These are phyloP conservation scores for Solanum rostratum DNA, from an alignment of 257 asterid species.

Conservation along the genomic window DNA sequence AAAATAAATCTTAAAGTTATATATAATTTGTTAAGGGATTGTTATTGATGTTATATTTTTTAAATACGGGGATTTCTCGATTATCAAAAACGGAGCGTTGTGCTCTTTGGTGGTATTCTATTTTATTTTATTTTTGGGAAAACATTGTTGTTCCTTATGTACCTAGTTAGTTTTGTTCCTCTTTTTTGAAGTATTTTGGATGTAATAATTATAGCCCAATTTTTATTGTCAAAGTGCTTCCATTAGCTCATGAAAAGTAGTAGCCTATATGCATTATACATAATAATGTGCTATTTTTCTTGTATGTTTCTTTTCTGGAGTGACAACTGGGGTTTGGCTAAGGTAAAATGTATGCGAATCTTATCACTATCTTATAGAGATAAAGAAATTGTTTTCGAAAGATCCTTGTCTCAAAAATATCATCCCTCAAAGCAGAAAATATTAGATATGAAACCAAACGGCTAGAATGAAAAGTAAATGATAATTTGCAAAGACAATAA, in stretches of 20 bases:
- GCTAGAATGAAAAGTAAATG: too few species aligned
- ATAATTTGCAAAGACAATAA: too few species aligned
- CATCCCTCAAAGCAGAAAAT: too few species aligned
- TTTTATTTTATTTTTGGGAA: background rate
- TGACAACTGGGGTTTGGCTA: too few species aligned
- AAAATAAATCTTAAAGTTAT: too few species aligned
- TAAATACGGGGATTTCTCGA: background rate
- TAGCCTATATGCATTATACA: background rate
- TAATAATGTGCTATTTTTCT: background rate
- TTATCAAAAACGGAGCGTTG: background rate
- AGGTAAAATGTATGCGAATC: too few species aligned
- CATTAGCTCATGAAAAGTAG: background rate
- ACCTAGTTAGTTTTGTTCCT: background rate
- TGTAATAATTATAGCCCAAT: background rate
- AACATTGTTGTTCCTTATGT: background rate
- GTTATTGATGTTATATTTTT: background rate
- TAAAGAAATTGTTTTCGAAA: too few species aligned
- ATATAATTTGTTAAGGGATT: background rate
- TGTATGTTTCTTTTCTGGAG: background rate
- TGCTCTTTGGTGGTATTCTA: background rate
- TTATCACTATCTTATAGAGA: too few species aligned
- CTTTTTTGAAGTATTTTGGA: background rate
- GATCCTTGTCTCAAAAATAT: too few species aligned
- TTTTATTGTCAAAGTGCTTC: background rate
- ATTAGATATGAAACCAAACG: too few species aligned